Evolutionary conservation across 805 yeast genomes (phyloP), one percentile per base, ranked within the genome.

Genomic region (Candida gorgasii): DNA sequence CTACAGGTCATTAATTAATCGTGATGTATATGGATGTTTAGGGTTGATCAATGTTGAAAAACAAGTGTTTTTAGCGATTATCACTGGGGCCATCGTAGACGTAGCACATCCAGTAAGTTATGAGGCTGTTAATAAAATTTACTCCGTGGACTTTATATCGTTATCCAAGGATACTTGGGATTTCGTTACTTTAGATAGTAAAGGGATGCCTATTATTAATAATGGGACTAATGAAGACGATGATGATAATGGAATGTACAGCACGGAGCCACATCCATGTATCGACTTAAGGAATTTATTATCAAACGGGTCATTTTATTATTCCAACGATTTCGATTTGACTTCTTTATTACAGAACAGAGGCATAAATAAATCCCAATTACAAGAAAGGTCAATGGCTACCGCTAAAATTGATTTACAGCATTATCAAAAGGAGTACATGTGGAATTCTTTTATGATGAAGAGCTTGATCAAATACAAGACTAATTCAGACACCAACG

Each of bases 401-500:
- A 24, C 33, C 2, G 40, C 13, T 2, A 37, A 42, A 28, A 42
- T 42, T 33, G 46, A 39, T 29, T 39, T 45, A 8, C 58, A 58
- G 20, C 71, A 86, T 35, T 84, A 79, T 51, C 92, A 85, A 58
- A 81, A 80, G 38, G 90, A 89, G 51, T 93, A 86, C 59, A 92
- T 93, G 98, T 93, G 99, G 99, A 93, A 93, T 61, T 77, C 86
- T 6, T 92, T 86, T 60, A 79, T 93, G 82, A 84, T 90, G 83
- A 76, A 82, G 42, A 96, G 89, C 48, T 75, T 92, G 39, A 71
- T 88, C 48, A 75, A 78, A 35, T 90, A 85, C 62, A 73, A 96
- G 47, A 75, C 82, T 48, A 84, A 84, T 43, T 65, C 89, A 42
- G 90, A 84, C 29, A 67, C 69, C 4, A 76, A 68, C 14, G 79